These are phyloP conservation scores for Chaetomiaceae sp. DNA, from an alignment of 2,329 filamentous ascomycete genomes.

Conservation along the genomic window DNA sequence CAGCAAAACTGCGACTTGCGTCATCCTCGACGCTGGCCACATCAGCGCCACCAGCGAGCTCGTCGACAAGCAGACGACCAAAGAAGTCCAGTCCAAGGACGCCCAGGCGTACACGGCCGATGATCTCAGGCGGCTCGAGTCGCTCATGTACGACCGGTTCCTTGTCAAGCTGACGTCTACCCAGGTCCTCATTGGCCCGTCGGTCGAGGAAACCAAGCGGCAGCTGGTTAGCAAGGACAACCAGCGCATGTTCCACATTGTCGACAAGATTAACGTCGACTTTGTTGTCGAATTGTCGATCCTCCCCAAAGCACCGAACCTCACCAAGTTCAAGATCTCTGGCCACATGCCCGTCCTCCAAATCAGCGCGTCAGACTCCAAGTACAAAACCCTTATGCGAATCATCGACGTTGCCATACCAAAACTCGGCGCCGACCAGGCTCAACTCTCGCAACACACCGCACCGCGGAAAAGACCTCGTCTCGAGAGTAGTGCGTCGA, in stretches of 20 bases:
- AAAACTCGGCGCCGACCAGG: constrained; percentile 57
- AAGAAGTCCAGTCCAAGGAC: constrained; percentile 87
- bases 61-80: constrained; percentile 84
- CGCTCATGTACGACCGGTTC: constrained; percentile 97
- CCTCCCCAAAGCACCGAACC: constrained; percentile 86
- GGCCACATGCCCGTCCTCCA: constrained; percentile 90
- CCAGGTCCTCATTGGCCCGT: constrained; percentile 90
- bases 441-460: constrained; percentile 26
- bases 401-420: constrained; percentile 94
- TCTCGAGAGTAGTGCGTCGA: constrained; percentile 42
- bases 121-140: constrained; percentile 82
- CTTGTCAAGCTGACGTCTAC: constrained; percentile 88
- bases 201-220: constrained; percentile 81
- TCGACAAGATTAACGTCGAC: constrained; percentile 95
- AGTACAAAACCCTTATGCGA: constrained; percentile 96
- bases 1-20: constrained; percentile 70
- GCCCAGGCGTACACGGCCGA: constrained; percentile 80
- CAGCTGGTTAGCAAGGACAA: constrained; percentile 68
- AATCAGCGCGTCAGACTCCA: constrained; percentile 85
- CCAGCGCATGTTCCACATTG: constrained; percentile 73
- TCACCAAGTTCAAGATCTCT: constrained; percentile 87
- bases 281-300: constrained; percentile 97
- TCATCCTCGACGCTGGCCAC: constrained; percentile 95
- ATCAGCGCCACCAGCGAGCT: constrained; percentile 91
- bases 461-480: constrained; percentile 40